Percentiles rank a stretch among this genome's conserved stretches.
These are phyloP conservation scores for Heliocybe sulcata DNA, from an alignment of 1,284 basidiomycete genomes.

Conservation along the genomic window DNA sequence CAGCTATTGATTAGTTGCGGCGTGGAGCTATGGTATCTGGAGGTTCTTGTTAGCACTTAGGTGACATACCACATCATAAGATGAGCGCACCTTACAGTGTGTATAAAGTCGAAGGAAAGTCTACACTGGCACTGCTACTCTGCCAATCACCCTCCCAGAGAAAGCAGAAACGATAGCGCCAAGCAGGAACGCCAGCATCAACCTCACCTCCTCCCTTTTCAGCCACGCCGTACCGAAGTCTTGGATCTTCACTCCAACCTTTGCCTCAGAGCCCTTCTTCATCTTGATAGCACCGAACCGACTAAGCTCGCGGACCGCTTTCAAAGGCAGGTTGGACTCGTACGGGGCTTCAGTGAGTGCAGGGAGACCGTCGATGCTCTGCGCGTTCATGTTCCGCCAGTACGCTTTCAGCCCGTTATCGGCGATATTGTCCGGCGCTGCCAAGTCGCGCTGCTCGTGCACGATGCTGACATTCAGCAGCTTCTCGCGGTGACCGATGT, in stretches of 20 bases:
- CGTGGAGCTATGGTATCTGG: too few species aligned
- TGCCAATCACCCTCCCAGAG: neutral
- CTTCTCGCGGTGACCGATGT: constrained; percentile 32
- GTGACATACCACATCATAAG: too few species aligned
- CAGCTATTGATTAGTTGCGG: too few species aligned
- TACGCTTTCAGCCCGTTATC: constrained; percentile 26
- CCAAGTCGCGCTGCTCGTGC: constrained; percentile 15
- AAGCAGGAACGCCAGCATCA: neutral
- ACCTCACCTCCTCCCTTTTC: neutral
- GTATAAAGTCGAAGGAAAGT: too few species aligned
- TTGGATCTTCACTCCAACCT: neutral
- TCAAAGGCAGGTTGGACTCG: neutral
- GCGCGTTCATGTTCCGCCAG: constrained; percentile 35
- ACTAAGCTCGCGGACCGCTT: neutral
- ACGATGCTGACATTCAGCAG: neutral
- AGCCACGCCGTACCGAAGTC: too few species aligned
- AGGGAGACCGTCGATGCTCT: constrained; percentile 43
- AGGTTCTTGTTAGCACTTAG: too few species aligned
- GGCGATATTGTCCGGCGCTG: neutral
- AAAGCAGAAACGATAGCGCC: neutral
- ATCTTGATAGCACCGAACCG: neutral
- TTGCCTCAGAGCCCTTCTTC: neutral
- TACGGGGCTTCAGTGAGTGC: constrained; percentile 1
- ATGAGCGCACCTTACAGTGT: too few species aligned
- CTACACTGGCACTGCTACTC: neutral